Percentiles rank a stretch among this genome's conserved stretches.
These are phyloP conservation scores for Termitomyces sp. DNA, from an alignment of 768 basidiomycete genomes.

Conservation along the genomic window DNA sequence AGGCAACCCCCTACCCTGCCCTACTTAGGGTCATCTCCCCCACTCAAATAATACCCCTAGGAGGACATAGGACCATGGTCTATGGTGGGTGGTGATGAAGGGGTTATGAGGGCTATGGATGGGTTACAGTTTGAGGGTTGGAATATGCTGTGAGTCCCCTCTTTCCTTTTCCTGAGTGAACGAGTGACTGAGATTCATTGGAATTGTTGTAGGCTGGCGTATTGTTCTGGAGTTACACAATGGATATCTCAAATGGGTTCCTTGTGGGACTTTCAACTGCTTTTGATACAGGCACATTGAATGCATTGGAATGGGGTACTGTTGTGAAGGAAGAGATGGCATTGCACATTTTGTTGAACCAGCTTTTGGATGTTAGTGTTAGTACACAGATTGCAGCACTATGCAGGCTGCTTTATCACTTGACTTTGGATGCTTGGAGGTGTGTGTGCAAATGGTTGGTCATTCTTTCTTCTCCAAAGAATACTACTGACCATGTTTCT, in stretches of 20 bases:
- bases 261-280: slow-evolving; percentile 61
- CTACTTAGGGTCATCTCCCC: no score
- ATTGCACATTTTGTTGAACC: slow-evolving; percentile 59
- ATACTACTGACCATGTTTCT: background rate
- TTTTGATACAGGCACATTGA: slow-evolving; percentile 56
- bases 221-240: slow-evolving; percentile 70
- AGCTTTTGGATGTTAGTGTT: slow-evolving; percentile 42
- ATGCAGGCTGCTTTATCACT: slow-evolving; percentile 41
- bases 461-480: slow-evolving; percentile 19
- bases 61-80: no score
- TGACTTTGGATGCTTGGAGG: slow-evolving; percentile 31
- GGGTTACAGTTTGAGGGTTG: slow-evolving; percentile 56
- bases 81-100: slow-evolving; percentile 41
- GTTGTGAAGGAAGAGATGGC: slow-evolving; percentile 66
- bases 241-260: slow-evolving; percentile 56
- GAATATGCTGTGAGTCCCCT: slow-evolving; percentile 44
- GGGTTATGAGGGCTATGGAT: slow-evolving; percentile 61
- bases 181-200: slow-evolving; percentile 7
- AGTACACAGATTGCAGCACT: slow-evolving; percentile 64
- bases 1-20: no score
- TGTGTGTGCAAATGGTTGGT: slow-evolving; percentile 36
- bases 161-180: slow-evolving; percentile 15
- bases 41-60: no score
- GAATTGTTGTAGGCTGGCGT: slow-evolving; percentile 54
- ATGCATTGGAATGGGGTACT: slow-evolving; percentile 60